Conservation (phyloP, 768 basidiomycete species). For the Pleurotus sapidus region DNA sequence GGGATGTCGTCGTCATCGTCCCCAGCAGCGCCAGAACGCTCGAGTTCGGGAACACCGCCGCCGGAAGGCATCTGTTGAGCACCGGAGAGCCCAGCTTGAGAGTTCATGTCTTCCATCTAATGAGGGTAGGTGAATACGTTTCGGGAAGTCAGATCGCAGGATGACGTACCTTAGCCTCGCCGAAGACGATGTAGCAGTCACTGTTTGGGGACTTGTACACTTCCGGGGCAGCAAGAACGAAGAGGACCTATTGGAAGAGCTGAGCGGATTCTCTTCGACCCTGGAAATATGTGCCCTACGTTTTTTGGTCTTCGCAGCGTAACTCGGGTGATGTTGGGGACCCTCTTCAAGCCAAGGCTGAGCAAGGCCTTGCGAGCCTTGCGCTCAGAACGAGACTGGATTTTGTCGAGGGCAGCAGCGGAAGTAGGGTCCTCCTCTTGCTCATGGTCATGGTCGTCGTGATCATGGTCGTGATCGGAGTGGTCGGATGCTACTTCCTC, state of each 20-base stretch:
- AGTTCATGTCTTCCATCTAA: slow-evolving; percentile 86
- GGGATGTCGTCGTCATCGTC: slow-evolving; percentile 84
- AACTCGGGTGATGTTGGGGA: slow-evolving; percentile 91
- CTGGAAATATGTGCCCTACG: slow-evolving; percentile 37
- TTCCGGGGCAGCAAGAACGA: slow-evolving; percentile 91
- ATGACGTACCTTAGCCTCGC: slow-evolving; percentile 80
- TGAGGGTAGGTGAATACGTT: background rate
- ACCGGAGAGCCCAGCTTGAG: slow-evolving; percentile 70
- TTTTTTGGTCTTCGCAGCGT: slow-evolving; percentile 94
- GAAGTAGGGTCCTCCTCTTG: slow-evolving; percentile 82
- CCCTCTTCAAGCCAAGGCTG: slow-evolving; percentile 87
- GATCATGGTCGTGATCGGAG: slow-evolving; percentile 59
- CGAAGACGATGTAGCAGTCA: slow-evolving; percentile 99
- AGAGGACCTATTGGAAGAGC: slow-evolving; percentile 58
- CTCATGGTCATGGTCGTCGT: slow-evolving; percentile 49
- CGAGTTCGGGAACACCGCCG: slow-evolving; percentile 43
- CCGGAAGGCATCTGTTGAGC: slow-evolving; percentile 74
- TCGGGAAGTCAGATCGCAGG: background rate
- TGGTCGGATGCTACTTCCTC: slow-evolving; percentile 84
- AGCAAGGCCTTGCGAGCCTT: slow-evolving; percentile 94
- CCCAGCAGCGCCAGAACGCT: slow-evolving; percentile 46
- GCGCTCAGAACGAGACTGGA: slow-evolving; percentile 91
- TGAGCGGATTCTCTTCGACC: background rate
- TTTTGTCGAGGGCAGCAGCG: slow-evolving; percentile 84
- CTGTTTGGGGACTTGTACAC: slow-evolving; percentile 98